Evolutionary conservation across 2,329 filamentous ascomycete species (phyloP), one percentile per base, ranked within the genome.

Genomic region (Aspergillus unguis): DNA sequence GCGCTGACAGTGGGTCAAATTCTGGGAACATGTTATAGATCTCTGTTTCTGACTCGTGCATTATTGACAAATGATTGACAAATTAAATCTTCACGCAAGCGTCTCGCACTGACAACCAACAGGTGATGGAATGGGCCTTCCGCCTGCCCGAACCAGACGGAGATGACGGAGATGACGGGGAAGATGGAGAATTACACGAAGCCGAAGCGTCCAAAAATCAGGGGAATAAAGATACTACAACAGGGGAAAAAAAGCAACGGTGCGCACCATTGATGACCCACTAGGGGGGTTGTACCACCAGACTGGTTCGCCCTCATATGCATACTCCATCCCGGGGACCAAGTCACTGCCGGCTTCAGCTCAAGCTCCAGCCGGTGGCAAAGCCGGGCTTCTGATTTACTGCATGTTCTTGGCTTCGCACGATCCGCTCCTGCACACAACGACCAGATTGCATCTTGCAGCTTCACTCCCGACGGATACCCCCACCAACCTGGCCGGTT

Each of bases 381-480:
- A 37, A 25, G 26, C 25, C n/a, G 8, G 8, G 23, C 25, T 26
- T n/a, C n/a, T 23, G 44, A 32, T 40, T 38, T n/a, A 7, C 38
- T 37, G 26, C 11, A 35, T 37, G 44, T 17, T 10, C 44, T 17
- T 29, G 28, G 33, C 27, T 29, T 10, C 33, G 25, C 25, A 46
- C 44, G n/a, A n/a, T 31, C 32, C 32, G 33, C 33, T 25, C 5
- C 25, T 17, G 17, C 17, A 17, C 17, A 17, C n/a, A 26, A 46
- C 44, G 32, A 46, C 29, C 23, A 46, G 35, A 47, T 50, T 48
- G 48, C 38, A 53, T 58, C 45, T 45, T 56, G 55, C 57, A 57
- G 40, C 33, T 51, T 40, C 27, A 45, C 52, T 35, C 27, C 42
- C 26, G 10, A 25, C 36, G 10, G 26, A 17, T 17, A 28, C 40